A percentile compares a stretch with the other conserved stretches of the same genome.
Evolutionary conservation across 2,329 filamentous ascomycete species (phyloP).

Genomic region (Colletotrichum chrysophilum): DNA sequence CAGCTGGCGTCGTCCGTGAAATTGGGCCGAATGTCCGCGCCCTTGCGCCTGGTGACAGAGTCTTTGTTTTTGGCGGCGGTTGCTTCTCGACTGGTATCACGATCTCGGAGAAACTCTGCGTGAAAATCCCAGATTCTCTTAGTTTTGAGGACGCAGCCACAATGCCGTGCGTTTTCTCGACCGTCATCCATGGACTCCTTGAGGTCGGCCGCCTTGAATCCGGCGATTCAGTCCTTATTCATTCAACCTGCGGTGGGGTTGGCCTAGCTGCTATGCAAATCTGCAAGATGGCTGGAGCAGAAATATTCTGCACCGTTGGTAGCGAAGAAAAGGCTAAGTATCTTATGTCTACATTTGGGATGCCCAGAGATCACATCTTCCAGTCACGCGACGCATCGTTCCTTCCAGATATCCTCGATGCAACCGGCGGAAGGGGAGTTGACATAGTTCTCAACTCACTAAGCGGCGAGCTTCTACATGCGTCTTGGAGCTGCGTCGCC

Average conservation of each 20-base stretch:
- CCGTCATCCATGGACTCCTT: slow-evolving; percentile 35
- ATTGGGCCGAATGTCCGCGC: slow-evolving; percentile 30
- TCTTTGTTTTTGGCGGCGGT: not conserved
- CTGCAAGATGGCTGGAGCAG: slow-evolving; percentile 31
- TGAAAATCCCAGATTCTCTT: slow-evolving; percentile 38
- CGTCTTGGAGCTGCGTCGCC: slow-evolving; percentile 45
- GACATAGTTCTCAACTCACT: slow-evolving; percentile 40
- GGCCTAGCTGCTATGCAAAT: slow-evolving; percentile 32
- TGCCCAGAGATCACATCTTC: slow-evolving; percentile 35
- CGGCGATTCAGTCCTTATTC: slow-evolving; percentile 31
- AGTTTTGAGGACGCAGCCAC: slow-evolving; percentile 39
- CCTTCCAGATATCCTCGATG: slow-evolving; percentile 24
- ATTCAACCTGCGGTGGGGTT: slow-evolving; percentile 31
- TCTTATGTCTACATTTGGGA: slow-evolving; percentile 29
- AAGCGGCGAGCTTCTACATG: slow-evolving; percentile 39
- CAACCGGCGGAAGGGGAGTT: slow-evolving; percentile 29
- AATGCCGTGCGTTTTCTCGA: slow-evolving; percentile 38
- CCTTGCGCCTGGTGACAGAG: slow-evolving; percentile 30
- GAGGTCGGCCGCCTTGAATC: slow-evolving; percentile 31
- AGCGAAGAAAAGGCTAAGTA: slow-evolving; percentile 33
- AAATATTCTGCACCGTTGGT: slow-evolving; percentile 38
- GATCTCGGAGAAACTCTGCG: slow-evolving; percentile 9
- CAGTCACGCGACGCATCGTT: slow-evolving; percentile 32
- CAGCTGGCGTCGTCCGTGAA: slow-evolving; percentile 31
- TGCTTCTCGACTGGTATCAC: slow-evolving; percentile 1